These are phyloP conservation scores for Colletotrichum graminicola DNA, from an alignment of 2,329 filamentous ascomycete species.

Conservation along the genomic window DNA sequence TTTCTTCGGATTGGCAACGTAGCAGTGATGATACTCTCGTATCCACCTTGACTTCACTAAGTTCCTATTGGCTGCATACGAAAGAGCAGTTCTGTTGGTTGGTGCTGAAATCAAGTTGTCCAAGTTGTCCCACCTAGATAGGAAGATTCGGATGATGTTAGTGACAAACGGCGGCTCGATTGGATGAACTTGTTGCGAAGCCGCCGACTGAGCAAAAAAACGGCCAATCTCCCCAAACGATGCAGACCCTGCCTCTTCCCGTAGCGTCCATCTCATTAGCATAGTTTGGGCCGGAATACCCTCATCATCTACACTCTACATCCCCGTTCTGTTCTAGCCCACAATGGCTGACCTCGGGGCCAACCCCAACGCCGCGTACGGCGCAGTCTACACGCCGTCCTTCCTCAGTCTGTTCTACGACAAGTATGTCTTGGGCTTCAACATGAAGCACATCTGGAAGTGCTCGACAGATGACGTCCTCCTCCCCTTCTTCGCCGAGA, in stretches of 20 bases:
- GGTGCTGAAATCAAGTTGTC: not conserved
- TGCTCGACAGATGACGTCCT: slow-evolving; percentile 50
- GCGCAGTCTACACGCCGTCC: slow-evolving; percentile 28
- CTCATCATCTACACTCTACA: not conserved
- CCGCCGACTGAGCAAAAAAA: not conserved
- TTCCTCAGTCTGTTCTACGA: slow-evolving; percentile 48
- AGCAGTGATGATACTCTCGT: not conserved
- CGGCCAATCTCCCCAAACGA: not conserved
- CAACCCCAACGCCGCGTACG: slow-evolving; percentile 20
- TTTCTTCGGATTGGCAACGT: not conserved
- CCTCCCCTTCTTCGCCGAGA: slow-evolving; percentile 51
- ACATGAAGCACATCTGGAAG: slow-evolving; percentile 53
- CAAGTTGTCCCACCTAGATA: not conserved
- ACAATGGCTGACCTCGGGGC: slow-evolving; percentile 29
- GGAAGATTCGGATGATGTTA: not conserved
- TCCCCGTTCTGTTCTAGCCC: not conserved
- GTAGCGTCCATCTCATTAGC: not conserved
- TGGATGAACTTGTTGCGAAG: not conserved
- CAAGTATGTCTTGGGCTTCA: slow-evolving; percentile 51
- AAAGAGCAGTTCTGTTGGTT: not conserved
- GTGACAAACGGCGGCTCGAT: not conserved
- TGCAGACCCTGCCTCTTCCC: not conserved
- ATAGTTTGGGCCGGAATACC: not conserved
- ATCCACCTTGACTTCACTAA: not conserved
- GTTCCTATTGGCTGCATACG: not conserved